Evolutionary conservation across 768 basidiomycete genomes (phyloP).

Genomic region (Sarcomyxa edulis): DNA sequence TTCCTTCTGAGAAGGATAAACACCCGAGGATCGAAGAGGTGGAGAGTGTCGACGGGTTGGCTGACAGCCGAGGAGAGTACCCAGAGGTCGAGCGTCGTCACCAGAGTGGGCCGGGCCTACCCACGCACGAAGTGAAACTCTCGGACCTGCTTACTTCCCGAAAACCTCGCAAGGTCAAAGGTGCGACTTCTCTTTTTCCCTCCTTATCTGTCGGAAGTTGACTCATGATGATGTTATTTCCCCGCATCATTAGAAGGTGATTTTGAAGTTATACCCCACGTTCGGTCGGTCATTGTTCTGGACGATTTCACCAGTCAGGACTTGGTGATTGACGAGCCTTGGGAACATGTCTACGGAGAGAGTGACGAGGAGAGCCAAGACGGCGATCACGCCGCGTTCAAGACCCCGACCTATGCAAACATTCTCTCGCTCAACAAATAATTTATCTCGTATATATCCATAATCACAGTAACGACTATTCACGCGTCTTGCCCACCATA

Average conservation of each 20-base stretch:
- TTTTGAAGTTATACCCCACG: slow-evolving; percentile 51
- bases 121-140: slow-evolving; percentile 25
- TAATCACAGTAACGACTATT: too few relatives aligned
- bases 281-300: slow-evolving; percentile 52
- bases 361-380: slow-evolving; percentile 28
- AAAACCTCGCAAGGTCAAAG: slow-evolving; percentile 36
- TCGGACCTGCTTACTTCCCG: slow-evolving; percentile 23
- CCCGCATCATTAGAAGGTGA: slow-evolving; percentile 33
- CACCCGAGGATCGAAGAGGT: slow-evolving; percentile 12
- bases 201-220: slow-evolving; percentile 8
- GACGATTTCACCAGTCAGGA: slow-evolving; percentile 41
- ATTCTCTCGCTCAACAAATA: slow-evolving; percentile 4
- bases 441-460: too few relatives aligned
- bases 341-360: slow-evolving; percentile 46
- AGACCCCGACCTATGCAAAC: slow-evolving; percentile 9
- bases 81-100: slow-evolving; percentile 7
- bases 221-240: not conserved
- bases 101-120: slow-evolving; percentile 1
- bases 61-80: slow-evolving; percentile 6
- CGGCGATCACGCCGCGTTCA: not conserved
- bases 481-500: too few relatives aligned
- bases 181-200: slow-evolving; percentile 28
- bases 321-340: slow-evolving; percentile 46
- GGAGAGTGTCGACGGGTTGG: slow-evolving; percentile 11
- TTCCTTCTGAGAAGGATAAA: slow-evolving; percentile 13